Base-by-base conservation (phyloP, 1,139 yeast species). In the Magnusiomyces ingens region DNA sequence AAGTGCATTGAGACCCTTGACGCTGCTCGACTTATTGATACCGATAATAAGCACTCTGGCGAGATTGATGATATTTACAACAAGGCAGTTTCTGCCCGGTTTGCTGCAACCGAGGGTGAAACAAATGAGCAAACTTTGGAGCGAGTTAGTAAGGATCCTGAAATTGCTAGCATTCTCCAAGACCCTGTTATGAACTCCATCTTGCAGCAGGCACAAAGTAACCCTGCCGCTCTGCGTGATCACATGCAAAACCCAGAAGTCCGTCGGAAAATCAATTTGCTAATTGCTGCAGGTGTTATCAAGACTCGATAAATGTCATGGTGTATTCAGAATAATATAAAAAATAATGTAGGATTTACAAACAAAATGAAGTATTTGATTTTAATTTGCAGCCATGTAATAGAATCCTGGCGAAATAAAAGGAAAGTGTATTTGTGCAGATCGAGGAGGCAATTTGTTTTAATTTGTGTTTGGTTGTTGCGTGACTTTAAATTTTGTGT, bases 181-280 rank as follows among this genome's bases (percentile, higher is more conserved):
- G 98, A 93, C 68, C 99, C 99, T 13, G 91, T 93, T 48, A 93
- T 94, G 98, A 94, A 90, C 74, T 85, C 93, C 57, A 93, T 94
- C 62, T 79, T 94, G 68, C 85, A 82, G 60, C 99, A 94, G 74
- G 99, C 98, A 18, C 88, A 86, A 71, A 89, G 84, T 58, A 87
- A 94, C 69, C 99, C 99, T 48, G 96, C 96, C 51, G 98, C 99
- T 49, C 79, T 94, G 63, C 94, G 88, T 69, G 98, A 93, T 63
- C 99, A 94, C 73, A 90, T 94, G 97, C 87, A 81, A 77, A 94
- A 93, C 73, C 98, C 99, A 40, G 95, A 84, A 60, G 90, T 94
- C 53, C 81, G 84, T 65, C 84, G 83, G 71, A 94, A 93, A 81
- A 84, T 94, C 65, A 86, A 87, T 70, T 80, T 87, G 67, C 80